A percentile compares a stretch with the other conserved stretches of the same genome.
Evolutionary conservation across 2,329 filamentous ascomycete genomes (phyloP).

Genomic region (Pseudogymnoascus sp.): DNA sequence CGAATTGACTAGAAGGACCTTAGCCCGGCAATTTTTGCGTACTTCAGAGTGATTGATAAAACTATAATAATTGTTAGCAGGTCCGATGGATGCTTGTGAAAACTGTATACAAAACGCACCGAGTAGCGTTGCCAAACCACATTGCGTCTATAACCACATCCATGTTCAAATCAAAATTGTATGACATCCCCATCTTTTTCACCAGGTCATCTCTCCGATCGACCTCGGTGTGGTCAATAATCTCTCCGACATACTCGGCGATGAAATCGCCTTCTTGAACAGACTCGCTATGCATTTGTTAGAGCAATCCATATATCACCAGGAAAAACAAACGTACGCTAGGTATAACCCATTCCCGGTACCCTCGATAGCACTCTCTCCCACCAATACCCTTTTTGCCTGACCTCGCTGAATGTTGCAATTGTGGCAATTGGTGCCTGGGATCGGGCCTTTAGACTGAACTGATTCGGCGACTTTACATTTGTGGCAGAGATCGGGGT

Average conservation of each 20-base stretch:
- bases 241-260: conserved; percentile 73
- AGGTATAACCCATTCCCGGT: conserved; percentile 71
- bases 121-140: conserved; percentile 1
- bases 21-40: conserved; percentile 55
- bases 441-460: neutral
- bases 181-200: conserved; percentile 32
- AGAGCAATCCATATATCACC: conserved; percentile 30
- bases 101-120: neutral
- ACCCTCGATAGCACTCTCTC: conserved; percentile 58
- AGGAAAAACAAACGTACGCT: conserved; percentile 45
- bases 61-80: conserved; percentile 64
- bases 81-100: conserved; percentile 50
- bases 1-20: conserved; percentile 65
- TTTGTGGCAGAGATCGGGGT: conserved; percentile 58
- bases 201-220: conserved; percentile 23
- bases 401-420: conserved; percentile 62
- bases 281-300: conserved; percentile 25
- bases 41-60: conserved; percentile 78
- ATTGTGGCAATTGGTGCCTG: conserved; percentile 53
- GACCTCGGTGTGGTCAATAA: conserved; percentile 32
- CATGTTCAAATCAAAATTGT: conserved; percentile 46
- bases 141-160: conserved; percentile 25
- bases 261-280: conserved; percentile 57
- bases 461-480: neutral
- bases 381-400: conserved; percentile 58